Base-by-base conservation (phyloP, 1,284 basidiomycete species). In the Uromyces viciae-fabae region DNA sequence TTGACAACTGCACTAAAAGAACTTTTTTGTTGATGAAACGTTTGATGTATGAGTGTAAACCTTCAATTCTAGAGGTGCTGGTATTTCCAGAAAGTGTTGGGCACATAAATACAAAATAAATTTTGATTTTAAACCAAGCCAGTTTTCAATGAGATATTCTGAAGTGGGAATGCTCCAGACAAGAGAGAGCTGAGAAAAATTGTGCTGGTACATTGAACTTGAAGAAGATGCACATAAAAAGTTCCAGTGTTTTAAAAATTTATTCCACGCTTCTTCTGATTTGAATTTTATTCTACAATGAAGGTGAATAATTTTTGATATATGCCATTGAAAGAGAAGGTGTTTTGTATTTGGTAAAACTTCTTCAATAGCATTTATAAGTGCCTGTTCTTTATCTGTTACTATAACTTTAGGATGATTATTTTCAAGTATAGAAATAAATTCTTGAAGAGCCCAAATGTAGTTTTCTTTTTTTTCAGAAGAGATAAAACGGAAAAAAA, bases 301-400 rank as follows among this genome's bases (percentile, higher is more conserved):
- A 17, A 40, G 11, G 25, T 42, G 2, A 5, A 75, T 33, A 25
- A 42, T 75, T 31, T 75, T 62, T 14, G 28, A 8, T 17, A 75
- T 75, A 25, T 75, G 73, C 73, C 73, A 75, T 31, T 60, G 42
- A 25, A 52, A 75, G 11, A 75, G 56, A 19, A 75, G 58, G 56
- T 75, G 58, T 40, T 56, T 25, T 31, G 17, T 25, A 19, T 54
- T 19, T 4, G 52, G 52, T 7, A 54, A 17, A 54, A 54, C 52
- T 4, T 19, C 52, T 5, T 54, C 5, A 4, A 54, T 5, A 3
- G 52, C 52, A 19, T 4, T 19, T 25, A 54, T 5, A 25, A 54
- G 52, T 4, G 52, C 52, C 3, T 4, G 5, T 19, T 54, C 52
- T 54, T 54, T 54, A 19, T 54, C 15, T 19, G 52, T 54, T 19